Evolutionary conservation across 305 asterid species (phyloP).

Genomic region (Ilex paraguariensis): DNA sequence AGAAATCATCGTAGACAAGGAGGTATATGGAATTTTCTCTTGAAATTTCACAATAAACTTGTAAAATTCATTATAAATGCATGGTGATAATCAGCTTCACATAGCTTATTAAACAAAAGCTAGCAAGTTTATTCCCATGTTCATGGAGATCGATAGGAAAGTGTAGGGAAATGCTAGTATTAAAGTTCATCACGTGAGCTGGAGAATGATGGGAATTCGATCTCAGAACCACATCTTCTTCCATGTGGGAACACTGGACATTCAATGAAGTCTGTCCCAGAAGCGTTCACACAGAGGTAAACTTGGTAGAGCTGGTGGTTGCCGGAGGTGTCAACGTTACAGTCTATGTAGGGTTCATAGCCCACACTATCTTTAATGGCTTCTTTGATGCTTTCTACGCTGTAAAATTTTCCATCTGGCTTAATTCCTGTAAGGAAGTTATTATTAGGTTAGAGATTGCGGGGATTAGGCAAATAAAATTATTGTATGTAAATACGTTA

Average conservation of each 20-base stretch:
- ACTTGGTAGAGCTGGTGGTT: constrained; percentile 63
- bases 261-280: constrained; percentile 43
- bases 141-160: no score
- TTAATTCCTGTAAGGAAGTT: constrained; percentile 33
- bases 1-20: no score
- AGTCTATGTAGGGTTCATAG: constrained; percentile 49
- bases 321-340: constrained; percentile 52
- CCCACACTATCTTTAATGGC: constrained; percentile 64
- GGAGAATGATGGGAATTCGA: constrained; percentile 59
- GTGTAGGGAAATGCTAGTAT: not conserved
- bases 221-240: constrained; percentile 38
- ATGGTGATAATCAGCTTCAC: no score
- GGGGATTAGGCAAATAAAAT: no score
- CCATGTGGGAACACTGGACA: constrained; percentile 65
- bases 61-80: no score
- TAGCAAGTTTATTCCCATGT: no score
- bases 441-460: no score
- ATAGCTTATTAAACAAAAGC: no score
- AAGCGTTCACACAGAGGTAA: constrained; percentile 59
- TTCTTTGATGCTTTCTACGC: constrained; percentile 30
- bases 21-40: no score
- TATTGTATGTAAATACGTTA: no score
- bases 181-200: constrained; percentile 20
- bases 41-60: no score
- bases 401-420: constrained; percentile 44